Percentiles rank a stretch among this genome's conserved stretches.
These are phyloP conservation scores for Panicum miliaceum DNA, from an alignment of 176 grass and related monocot species.

Conservation along the genomic window DNA sequence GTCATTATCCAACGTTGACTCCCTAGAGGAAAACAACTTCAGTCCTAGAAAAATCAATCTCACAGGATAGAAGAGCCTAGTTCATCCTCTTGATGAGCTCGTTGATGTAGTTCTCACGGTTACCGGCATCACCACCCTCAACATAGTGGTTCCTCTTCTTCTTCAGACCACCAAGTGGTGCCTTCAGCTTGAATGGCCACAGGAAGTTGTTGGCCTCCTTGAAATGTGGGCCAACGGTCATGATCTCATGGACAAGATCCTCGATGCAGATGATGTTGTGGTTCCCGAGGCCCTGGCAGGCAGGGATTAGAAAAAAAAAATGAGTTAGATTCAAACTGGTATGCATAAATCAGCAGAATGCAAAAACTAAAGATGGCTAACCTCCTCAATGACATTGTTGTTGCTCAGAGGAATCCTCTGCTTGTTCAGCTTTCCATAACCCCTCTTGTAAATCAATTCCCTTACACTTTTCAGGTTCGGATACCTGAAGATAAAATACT, in stretches of 20 bases:
- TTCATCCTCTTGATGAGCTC: slow-evolving; percentile 71
- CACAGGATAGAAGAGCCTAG: slow-evolving; percentile 30
- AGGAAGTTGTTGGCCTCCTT: slow-evolving; percentile 77
- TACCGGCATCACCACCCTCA: slow-evolving; percentile 67
- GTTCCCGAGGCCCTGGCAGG: slow-evolving; percentile 53
- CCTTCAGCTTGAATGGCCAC: slow-evolving; percentile 82
- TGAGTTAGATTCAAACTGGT: not conserved
- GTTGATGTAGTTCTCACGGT: slow-evolving; percentile 81
- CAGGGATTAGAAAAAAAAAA: not conserved
- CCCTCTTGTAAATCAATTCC: slow-evolving; percentile 84
- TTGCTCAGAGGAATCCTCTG: slow-evolving; percentile 67
- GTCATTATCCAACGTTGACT: slow-evolving; percentile 20
- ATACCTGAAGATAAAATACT: slow-evolving; percentile 49
- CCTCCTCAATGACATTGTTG: slow-evolving; percentile 75
- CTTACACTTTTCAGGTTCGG: slow-evolving; percentile 80
- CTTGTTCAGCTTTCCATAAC: slow-evolving; percentile 85
- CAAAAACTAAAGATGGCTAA: not conserved
- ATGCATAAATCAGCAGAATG: not conserved
- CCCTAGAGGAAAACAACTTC: slow-evolving; percentile 19
- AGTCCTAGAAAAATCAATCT: not conserved
- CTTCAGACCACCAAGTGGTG: slow-evolving; percentile 55
- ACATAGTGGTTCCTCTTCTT: slow-evolving; percentile 77
- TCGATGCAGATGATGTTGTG: slow-evolving; percentile 72
- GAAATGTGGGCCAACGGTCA: slow-evolving; percentile 70
- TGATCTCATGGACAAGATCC: slow-evolving; percentile 72